Evolutionary conservation across 2,329 filamentous ascomycete genomes (phyloP).

Genomic region (Apiospora pterosperma): DNA sequence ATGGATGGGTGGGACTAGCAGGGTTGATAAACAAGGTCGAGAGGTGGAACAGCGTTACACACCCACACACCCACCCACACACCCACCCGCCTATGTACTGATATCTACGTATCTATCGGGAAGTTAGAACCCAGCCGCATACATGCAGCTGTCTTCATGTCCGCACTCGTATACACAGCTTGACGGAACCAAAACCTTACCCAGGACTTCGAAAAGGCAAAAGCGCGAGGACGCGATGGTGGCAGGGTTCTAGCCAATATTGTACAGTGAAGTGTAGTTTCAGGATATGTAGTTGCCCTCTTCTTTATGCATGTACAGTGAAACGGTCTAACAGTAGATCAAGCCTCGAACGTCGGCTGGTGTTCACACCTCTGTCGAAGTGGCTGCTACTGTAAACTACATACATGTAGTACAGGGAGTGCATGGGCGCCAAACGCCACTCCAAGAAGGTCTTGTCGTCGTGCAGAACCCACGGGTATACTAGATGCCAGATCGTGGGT

Average conservation of each 20-base stretch:
- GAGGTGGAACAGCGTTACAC: not conserved
- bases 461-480: not conserved
- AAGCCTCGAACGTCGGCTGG: not conserved
- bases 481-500: not conserved
- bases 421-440: not conserved
- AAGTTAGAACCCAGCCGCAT: not conserved
- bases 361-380: not conserved
- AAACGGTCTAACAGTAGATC: not conserved
- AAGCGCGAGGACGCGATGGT: too few relatives aligned
- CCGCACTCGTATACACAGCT: too few relatives aligned
- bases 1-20: not conserved
- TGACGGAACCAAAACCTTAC: too few relatives aligned
- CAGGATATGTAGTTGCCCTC: not conserved
- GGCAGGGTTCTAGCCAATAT: not conserved
- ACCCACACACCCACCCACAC: not conserved
- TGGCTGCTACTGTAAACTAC: not conserved
- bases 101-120: not conserved
- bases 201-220: too few relatives aligned
- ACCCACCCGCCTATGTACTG: not conserved
- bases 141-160: too few relatives aligned
- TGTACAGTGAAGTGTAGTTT: not conserved
- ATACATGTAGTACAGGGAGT: not conserved
- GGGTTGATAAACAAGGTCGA: not conserved
- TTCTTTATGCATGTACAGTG: not conserved
- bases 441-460: not conserved